These are phyloP conservation scores for Cucumis sativus DNA, from an alignment of 306 rosid species.

Conservation along the genomic window Cucumber_9930_V3 NC_026661.2:10896501-10897000, in stretches of 20 bases:
- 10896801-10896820: conserved; percentile 64
- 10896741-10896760: conserved; percentile 19
- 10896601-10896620: conserved; percentile 54
- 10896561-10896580: conserved; percentile 74
- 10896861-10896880: not conserved
- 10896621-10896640: conserved; percentile 76
- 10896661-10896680: conserved; percentile 37
- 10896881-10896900: not conserved
- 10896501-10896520: conserved; percentile 60
- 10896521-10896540: conserved; percentile 57
- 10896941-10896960: not conserved
- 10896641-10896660: conserved; percentile 44
- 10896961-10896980: not conserved
- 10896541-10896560: conserved; percentile 88
- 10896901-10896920: conserved; percentile 4
- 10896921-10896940: not conserved
- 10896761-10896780: conserved; percentile 32
- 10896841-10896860: conserved; percentile 6
- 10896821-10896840: conserved; percentile 44
- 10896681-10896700: conserved; percentile 24
- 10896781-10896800: conserved; percentile 83
- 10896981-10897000: conserved; percentile 1
- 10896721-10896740: conserved; percentile 17
- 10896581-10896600: conserved; percentile 61
- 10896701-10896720: conserved; percentile 22